A percentile compares a stretch with the other conserved stretches of the same genome.
Evolutionary conservation across 73 alveolate species (phyloP).

Genomic region (Uronychia setigera): DNA sequence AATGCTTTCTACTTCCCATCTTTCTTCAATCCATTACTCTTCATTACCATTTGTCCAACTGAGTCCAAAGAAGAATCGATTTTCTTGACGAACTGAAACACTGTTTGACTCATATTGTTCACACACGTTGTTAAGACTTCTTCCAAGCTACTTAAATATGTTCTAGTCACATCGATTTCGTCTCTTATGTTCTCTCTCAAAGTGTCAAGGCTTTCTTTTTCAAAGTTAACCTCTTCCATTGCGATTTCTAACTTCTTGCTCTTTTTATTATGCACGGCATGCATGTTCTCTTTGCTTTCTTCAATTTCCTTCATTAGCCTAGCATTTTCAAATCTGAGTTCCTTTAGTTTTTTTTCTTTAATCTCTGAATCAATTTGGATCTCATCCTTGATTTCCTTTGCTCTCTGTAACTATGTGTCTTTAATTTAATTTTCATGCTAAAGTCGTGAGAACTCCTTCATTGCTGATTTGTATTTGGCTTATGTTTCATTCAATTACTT

Average conservation of each 20-base stretch:
- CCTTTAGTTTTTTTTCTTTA: background rate
- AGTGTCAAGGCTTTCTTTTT: background rate
- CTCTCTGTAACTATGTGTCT: background rate
- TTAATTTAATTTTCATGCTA: background rate
- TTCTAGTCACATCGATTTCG: background rate
- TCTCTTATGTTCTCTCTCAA: background rate
- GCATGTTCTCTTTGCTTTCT: background rate
- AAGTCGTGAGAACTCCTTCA: background rate
- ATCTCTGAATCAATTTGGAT: background rate
- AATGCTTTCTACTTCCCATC: background rate
- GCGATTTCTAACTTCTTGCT: background rate
- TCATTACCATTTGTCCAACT: no score
- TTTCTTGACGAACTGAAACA: background rate
- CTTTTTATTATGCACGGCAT: background rate
- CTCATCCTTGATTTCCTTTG: background rate
- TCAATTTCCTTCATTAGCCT: background rate
- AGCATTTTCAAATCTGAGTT: background rate
- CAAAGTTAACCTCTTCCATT: background rate
- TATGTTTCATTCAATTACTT: background rate
- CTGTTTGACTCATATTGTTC: background rate
- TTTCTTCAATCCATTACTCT: background rate
- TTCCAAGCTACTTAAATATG: background rate
- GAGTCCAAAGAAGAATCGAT: background rate
- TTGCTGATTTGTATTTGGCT: background rate
- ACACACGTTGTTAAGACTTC: background rate